A percentile compares a stretch with the other conserved stretches of the same genome.
Evolutionary conservation across 164 flowering plant species (phyloP).

Genomic region (Hamamelis virginiana): DNA sequence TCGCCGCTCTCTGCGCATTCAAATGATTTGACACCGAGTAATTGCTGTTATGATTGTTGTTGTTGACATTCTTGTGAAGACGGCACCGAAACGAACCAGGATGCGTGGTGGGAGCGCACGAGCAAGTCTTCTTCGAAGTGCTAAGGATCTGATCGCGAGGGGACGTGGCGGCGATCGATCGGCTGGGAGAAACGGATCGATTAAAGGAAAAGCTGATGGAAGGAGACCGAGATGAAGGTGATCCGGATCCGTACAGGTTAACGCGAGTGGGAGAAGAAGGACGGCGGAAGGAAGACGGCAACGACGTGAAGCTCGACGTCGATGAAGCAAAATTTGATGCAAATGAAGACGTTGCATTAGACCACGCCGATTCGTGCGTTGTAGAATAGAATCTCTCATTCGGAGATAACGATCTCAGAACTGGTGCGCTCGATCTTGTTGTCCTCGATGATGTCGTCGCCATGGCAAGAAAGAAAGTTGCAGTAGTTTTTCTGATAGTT

Average conservation of each 20-base stretch:
- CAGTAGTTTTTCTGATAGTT: no score
- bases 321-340: conserved; percentile 33
- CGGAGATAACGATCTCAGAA: conserved; percentile 3
- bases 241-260: conserved; percentile 14
- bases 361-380: conserved; percentile 12
- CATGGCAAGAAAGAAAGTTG: no score
- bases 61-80: conserved; percentile 29
- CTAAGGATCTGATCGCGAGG: conserved; percentile 15
- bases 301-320: conserved; percentile 26
- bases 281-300: conserved; percentile 18
- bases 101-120: conserved; percentile 58
- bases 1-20: conserved; percentile 45
- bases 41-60: neutral
- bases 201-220: conserved; percentile 33
- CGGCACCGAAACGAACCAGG: conserved; percentile 59
- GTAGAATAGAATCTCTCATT: neutral
- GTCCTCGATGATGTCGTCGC: conserved; percentile 14
- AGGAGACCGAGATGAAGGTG: neutral
- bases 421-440: conserved; percentile 29
- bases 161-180: conserved; percentile 26
- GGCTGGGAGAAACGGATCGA: conserved; percentile 33
- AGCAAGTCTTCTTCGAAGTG: conserved; percentile 37
- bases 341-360: neutral
- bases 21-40: conserved; percentile 21
- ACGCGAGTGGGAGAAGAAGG: conserved; percentile 40